phyloP scores from a whole-genome alignment of 176 grass and related monocot genomes.

The Cocos nucifera region DNA sequence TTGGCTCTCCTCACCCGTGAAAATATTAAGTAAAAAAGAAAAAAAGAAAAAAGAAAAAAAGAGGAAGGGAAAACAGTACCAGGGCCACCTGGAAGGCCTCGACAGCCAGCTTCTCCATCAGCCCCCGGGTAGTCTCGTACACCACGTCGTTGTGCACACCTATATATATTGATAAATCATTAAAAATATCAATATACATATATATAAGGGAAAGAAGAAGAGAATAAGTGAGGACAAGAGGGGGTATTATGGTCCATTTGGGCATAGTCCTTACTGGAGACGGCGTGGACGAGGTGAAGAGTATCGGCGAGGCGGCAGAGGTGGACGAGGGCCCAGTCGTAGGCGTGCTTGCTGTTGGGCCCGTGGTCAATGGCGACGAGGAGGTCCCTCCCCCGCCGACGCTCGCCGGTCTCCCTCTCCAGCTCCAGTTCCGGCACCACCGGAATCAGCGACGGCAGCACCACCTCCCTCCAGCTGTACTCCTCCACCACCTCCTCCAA shows the following conservation, averaged over 20 bases:
- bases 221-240: not conserved
- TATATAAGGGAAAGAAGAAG: too few relatives aligned
- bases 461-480: constrained; percentile 86
- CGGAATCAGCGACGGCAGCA: constrained; percentile 57
- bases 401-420: constrained; percentile 73
- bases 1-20: too few relatives aligned
- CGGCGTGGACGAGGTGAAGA: constrained; percentile 69
- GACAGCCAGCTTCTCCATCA: constrained; percentile 57
- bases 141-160: constrained; percentile 70
- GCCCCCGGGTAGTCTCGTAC: constrained; percentile 44
- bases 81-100: constrained; percentile 57
- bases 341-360: constrained; percentile 76
- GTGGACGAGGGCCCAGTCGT: constrained; percentile 75
- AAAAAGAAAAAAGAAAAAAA: not conserved
- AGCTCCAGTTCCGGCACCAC: constrained; percentile 54
- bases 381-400: constrained; percentile 62
- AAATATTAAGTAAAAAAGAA: too few relatives aligned
- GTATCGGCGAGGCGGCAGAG: constrained; percentile 76
- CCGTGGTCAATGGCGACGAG: constrained; percentile 82
- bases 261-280: constrained; percentile 39
- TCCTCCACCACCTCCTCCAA: constrained; percentile 63
- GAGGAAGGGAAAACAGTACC: constrained; percentile 24
- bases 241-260: too few relatives aligned
- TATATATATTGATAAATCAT: constrained; percentile 13
- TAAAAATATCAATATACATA: too few relatives aligned